Conservation (phyloP, 495 filamentous ascomycete genomes). For the Talaromyces adpressus region DNA sequence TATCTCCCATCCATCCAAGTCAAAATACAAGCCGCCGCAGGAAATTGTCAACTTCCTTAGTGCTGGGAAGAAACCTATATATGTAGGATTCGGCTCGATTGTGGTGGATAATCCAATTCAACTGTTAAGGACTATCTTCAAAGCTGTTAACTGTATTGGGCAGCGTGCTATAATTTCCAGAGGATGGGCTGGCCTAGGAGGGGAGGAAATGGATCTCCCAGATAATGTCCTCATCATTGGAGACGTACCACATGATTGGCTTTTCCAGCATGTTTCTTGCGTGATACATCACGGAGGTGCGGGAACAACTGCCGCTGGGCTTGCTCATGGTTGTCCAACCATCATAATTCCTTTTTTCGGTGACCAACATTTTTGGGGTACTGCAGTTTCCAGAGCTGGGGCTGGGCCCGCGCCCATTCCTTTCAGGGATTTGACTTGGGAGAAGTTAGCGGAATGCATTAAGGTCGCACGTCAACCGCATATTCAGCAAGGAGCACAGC, state of each 20-base stretch:
- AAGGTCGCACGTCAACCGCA: too few species aligned
- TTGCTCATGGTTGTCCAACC: conserved; percentile 61
- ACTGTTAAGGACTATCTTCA: conserved; percentile 60
- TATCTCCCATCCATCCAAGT: conserved; percentile 59
- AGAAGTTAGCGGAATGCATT: too few species aligned
- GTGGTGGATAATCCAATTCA: conserved; percentile 66
- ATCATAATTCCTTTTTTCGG: conserved; percentile 80
- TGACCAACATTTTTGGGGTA: conserved; percentile 79
- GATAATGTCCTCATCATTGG: conserved; percentile 70
- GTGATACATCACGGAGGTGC: conserved; percentile 82
- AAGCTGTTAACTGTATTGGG: conserved; percentile 56
- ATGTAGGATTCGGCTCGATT: conserved; percentile 78
- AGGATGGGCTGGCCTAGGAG: conserved; percentile 75
- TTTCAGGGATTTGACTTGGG: too few species aligned
- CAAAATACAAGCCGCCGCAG: conserved; percentile 52
- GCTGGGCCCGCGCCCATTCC: conserved; percentile 23
- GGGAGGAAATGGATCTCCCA: conserved; percentile 49
- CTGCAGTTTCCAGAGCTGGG: conserved; percentile 63
- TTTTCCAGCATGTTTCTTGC: conserved; percentile 65
- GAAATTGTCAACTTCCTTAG: conserved; percentile 58
- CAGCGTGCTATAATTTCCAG: conserved; percentile 71
- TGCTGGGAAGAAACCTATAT: conserved; percentile 61
- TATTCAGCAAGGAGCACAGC: too few species aligned
- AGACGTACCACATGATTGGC: conserved; percentile 76
- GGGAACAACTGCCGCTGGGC: conserved; percentile 71